Evolutionary conservation across 2,329 filamentous ascomycete genomes (phyloP), one percentile per base, ranked within the genome.

Genomic region (Aspergillus niger): DNA sequence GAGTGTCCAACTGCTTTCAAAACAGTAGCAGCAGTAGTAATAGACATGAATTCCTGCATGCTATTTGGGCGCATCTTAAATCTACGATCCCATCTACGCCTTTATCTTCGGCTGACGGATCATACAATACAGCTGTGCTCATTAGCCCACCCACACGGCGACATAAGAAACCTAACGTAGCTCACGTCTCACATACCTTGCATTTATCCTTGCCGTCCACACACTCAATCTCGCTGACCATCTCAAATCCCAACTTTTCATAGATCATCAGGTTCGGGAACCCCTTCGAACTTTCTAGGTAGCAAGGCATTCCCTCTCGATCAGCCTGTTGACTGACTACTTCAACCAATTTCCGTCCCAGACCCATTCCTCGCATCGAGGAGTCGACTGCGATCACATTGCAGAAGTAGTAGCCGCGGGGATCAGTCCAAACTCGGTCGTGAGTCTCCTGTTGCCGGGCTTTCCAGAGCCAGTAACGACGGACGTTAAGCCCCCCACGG

Each of bases 391-490:
- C 88, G 68, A 91, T 85, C 62, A 91, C 90, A 69, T 91, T 92
- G 65, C 89, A 88, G 66, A 91, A 91, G 69, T 91, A 91, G 69
- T 91, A 91, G 0, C 89, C 89, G 5, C 82, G 79, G 0, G 83
- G 80, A 59, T 90, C 86, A 0, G 79, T 85, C 89, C 89, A 91
- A 3, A 91, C 75, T 26, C 83, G 76, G 0, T 78, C 77, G 58
- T 91, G 89, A 0, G 84, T 86, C 41, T 84, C 77, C 0, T 83
- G 81, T 72, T 92, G 89, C 5, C 83, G 81, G 4, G 80, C 80
- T 69, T 91, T 91, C 89, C 88, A 91, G 65, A 91, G 89, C 73
- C 85, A 88, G 71, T 91, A 91, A 5, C 89, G 84, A 76, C 82
- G 65, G 15, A 87, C 83, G 60, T 85, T 87, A 3, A 92, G 77